Percentiles rank a stretch among this genome's conserved stretches.
phyloP scores from a whole-genome alignment of 2,329 filamentous ascomycete species.

The Colletotrichum truncatum region DNA sequence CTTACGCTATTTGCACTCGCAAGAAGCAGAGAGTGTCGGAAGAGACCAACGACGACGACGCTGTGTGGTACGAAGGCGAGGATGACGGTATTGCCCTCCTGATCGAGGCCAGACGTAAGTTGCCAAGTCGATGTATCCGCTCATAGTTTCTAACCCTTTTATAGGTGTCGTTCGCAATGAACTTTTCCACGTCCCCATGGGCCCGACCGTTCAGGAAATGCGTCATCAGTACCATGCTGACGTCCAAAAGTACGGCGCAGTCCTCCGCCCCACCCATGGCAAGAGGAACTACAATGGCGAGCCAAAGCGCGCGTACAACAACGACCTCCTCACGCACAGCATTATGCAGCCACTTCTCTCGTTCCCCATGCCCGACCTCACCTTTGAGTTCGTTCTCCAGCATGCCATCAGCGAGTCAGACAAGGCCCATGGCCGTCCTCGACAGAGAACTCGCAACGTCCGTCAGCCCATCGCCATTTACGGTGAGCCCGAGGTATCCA shows the following conservation, averaged over 20 bases:
- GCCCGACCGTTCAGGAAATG: slow-evolving; percentile 4
- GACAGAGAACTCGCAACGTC: slow-evolving; percentile 11
- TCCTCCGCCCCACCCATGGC: not conserved
- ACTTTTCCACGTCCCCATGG: not conserved
- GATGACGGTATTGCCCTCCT: slow-evolving; percentile 4
- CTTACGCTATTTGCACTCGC: slow-evolving; percentile 19
- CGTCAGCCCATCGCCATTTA: slow-evolving; percentile 16
- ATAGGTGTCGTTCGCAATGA: slow-evolving; percentile 14
- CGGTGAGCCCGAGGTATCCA: slow-evolving; percentile 19
- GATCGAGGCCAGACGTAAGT: slow-evolving; percentile 22
- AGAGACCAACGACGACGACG: not conserved
- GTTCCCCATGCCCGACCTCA: slow-evolving; percentile 23
- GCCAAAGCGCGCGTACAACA: slow-evolving; percentile 21
- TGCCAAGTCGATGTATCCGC: too few species aligned
- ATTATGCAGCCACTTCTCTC: slow-evolving; percentile 17
- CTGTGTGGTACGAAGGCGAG: slow-evolving; percentile 5
- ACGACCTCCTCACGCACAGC: slow-evolving; percentile 15
- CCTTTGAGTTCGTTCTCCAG: slow-evolving; percentile 21
- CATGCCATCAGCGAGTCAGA: slow-evolving; percentile 13
- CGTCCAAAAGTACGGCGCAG: slow-evolving; percentile 16
- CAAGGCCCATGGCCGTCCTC: not conserved
- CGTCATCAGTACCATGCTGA: slow-evolving; percentile 6
- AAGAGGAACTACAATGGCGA: slow-evolving; percentile 19
- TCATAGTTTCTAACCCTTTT: not conserved
- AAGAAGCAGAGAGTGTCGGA: slow-evolving; percentile 9